phyloP scores from a whole-genome alignment of 148 eudicot genomes.

The Vaccinium vitisidaea region DNA sequence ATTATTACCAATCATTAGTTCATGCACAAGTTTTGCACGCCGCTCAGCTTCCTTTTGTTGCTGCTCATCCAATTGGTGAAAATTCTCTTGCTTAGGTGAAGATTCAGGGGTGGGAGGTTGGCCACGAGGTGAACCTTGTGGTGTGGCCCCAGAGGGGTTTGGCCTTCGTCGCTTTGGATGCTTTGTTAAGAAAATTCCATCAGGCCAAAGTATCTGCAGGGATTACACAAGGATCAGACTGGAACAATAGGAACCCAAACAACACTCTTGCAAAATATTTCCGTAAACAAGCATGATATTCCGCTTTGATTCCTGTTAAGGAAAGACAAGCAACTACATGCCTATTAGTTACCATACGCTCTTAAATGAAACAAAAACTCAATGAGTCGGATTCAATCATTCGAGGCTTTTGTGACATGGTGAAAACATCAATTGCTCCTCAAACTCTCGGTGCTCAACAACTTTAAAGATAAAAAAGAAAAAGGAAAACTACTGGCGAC shows the following conservation, averaged over 20 bases:
- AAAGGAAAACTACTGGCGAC: not conserved
- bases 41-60: conserved; percentile 65
- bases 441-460: not conserved
- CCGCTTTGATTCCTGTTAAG: not conserved
- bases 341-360: not conserved
- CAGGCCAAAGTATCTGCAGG: conserved; percentile 94
- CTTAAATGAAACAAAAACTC: not conserved
- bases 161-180: conserved; percentile 72
- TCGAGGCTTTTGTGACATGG: not conserved
- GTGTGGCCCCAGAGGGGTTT: conserved; percentile 40
- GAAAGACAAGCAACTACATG: not conserved
- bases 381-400: not conserved
- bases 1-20: conserved; percentile 73
- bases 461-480: not conserved
- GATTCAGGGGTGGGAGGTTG: conserved; percentile 44
- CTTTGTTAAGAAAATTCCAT: conserved; percentile 93
- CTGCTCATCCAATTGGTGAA: conserved; percentile 49
- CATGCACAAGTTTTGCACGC: conserved; percentile 85
- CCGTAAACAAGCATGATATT: not conserved
- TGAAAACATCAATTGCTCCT: not conserved
- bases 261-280: not conserved
- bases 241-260: not conserved
- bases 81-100: conserved; percentile 47
- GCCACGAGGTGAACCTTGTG: conserved; percentile 37
- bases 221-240: conserved; percentile 7